phyloP scores from a whole-genome alignment of 2,329 filamentous ascomycete species.

The Thielaviopsis euricoi region DNA sequence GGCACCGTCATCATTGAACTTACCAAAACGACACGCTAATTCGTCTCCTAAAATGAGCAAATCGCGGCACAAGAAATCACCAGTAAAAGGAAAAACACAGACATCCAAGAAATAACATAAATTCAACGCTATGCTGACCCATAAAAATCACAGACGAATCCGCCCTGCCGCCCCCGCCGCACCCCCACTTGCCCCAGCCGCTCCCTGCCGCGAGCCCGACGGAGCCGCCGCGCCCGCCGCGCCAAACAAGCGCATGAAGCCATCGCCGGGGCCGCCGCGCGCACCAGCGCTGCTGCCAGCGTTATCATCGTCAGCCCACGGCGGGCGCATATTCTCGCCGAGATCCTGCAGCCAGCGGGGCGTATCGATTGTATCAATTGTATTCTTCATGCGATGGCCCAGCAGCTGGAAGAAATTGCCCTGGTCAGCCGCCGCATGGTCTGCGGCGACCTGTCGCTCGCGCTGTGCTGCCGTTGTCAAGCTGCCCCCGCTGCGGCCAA shows the following conservation, averaged over 20 bases:
- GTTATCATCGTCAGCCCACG: constrained; percentile 55
- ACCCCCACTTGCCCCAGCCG: constrained; percentile 18
- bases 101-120: not conserved
- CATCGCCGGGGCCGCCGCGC: constrained; percentile 18
- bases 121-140: not conserved
- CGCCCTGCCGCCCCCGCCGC: too few species aligned
- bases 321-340: constrained; percentile 36
- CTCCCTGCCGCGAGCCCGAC: not conserved
- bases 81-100: not conserved
- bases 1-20: too few species aligned
- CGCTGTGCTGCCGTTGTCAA: constrained; percentile 18
- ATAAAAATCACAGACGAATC: not conserved
- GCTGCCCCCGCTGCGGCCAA: constrained; percentile 11
- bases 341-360: constrained; percentile 71
- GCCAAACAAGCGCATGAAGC: constrained; percentile 40
- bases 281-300: too few species aligned
- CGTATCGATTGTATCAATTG: constrained; percentile 65
- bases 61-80: too few species aligned
- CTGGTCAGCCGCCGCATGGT: constrained; percentile 48
- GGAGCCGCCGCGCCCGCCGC: constrained; percentile 17
- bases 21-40: too few species aligned
- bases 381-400: constrained; percentile 77
- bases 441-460: constrained; percentile 3
- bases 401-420: constrained; percentile 75
- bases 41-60: too few species aligned